Percentiles rank a stretch among this genome's conserved stretches.
phyloP scores from a whole-genome alignment of 2,329 filamentous ascomycete species.

The Periglandula ipomoeae region DNA sequence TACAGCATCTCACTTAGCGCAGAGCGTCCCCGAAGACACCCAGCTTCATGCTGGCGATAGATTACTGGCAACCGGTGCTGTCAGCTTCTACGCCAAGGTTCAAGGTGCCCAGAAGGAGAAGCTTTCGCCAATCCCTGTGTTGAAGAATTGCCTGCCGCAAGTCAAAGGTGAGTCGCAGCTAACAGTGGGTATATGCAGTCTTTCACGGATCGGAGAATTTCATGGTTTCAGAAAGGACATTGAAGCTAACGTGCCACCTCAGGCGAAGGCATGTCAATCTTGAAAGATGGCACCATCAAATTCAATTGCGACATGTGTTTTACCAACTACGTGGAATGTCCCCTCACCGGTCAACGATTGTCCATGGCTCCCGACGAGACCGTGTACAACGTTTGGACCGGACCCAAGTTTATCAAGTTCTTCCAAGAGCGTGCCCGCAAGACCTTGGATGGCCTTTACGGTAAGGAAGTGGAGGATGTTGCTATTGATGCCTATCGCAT shows the following conservation, averaged over 20 bases:
- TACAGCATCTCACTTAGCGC: slow-evolving; percentile 43
- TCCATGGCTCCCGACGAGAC: slow-evolving; percentile 37
- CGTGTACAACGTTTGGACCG: slow-evolving; percentile 33
- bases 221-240: background rate
- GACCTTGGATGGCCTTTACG: slow-evolving; percentile 32
- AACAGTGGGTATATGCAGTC: background rate
- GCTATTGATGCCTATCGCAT: slow-evolving; percentile 34
- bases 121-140: slow-evolving; percentile 42
- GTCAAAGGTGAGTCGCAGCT: slow-evolving; percentile 28
- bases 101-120: slow-evolving; percentile 34
- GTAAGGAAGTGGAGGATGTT: slow-evolving; percentile 27
- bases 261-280: slow-evolving; percentile 36
- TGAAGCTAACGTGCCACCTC: slow-evolving; percentile 7
- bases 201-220: too few species aligned
- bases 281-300: slow-evolving; percentile 43
- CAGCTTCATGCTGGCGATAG: slow-evolving; percentile 43
- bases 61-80: slow-evolving; percentile 46
- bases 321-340: slow-evolving; percentile 40
- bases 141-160: slow-evolving; percentile 34
- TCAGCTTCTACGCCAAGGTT: slow-evolving; percentile 31
- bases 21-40: slow-evolving; percentile 37
- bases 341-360: slow-evolving; percentile 39
- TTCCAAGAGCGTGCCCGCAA: slow-evolving; percentile 34
- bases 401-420: slow-evolving; percentile 28
- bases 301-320: slow-evolving; percentile 53